A percentile compares a stretch with the other conserved stretches of the same genome.
These are phyloP conservation scores for Lathyrus sativus DNA, from an alignment of 306 rosid genomes.

Conservation along the genomic window DNA sequence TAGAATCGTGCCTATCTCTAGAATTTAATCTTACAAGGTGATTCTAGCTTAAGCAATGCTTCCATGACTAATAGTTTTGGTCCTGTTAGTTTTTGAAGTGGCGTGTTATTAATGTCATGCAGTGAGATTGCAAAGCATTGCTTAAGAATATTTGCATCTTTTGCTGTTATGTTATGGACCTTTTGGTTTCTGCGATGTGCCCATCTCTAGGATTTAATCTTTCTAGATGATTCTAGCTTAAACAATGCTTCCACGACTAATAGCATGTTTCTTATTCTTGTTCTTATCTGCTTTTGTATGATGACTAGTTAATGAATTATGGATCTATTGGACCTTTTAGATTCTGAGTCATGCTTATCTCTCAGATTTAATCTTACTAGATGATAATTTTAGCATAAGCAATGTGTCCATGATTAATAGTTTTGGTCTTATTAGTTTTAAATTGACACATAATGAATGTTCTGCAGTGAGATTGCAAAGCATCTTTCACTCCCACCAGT, in stretches of 20 bases:
- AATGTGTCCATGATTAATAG: slow-evolving; percentile 10
- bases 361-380: slow-evolving; percentile 11
- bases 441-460: slow-evolving; percentile 27
- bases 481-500: slow-evolving; percentile 98
- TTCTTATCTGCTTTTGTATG: slow-evolving; percentile 7
- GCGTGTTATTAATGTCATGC: not conserved
- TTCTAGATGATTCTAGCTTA: slow-evolving; percentile 2
- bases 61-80: slow-evolving; percentile 1
- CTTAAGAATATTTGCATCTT: not conserved
- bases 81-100: slow-evolving; percentile 16
- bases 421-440: slow-evolving; percentile 2
- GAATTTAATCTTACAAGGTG: slow-evolving; percentile 3
- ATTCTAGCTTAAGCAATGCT: slow-evolving; percentile 7
- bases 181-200: slow-evolving; percentile 15
- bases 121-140: slow-evolving; percentile 65
- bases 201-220: slow-evolving; percentile 5
- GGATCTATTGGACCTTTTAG: slow-evolving; percentile 7
- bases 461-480: slow-evolving; percentile 87
- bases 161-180: slow-evolving; percentile 23
- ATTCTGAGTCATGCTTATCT: slow-evolving; percentile 1
- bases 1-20: not conserved
- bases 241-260: slow-evolving; percentile 18
- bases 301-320: not conserved
- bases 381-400: not conserved
- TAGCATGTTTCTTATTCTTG: slow-evolving; percentile 61